Conservation (phyloP, 176 grass and related monocot genomes). For the Musa schizocarpa region DNA sequence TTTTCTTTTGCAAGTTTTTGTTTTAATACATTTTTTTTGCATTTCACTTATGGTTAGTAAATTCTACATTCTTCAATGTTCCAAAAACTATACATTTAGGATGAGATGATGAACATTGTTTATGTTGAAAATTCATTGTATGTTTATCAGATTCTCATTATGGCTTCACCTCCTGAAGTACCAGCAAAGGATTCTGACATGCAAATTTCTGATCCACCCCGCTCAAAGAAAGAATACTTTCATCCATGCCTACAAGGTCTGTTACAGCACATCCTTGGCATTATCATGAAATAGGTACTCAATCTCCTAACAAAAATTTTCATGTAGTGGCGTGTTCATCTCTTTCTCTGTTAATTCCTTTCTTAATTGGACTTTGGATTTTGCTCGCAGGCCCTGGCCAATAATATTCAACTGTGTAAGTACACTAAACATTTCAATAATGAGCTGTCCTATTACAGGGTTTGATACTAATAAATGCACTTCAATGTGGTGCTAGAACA, state of each 20-base stretch:
- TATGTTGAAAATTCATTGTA: not conserved
- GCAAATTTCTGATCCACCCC: slow-evolving; percentile 30
- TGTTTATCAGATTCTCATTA: slow-evolving; percentile 30
- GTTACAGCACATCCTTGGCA: slow-evolving; percentile 95
- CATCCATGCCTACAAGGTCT: slow-evolving; percentile 65
- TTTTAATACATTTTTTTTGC: no score
- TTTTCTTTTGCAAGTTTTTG: no score
- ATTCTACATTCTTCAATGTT: no score
- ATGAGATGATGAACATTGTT: not conserved
- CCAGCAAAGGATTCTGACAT: slow-evolving; percentile 16
- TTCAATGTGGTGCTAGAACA: not conserved
- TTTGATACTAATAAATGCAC: not conserved
- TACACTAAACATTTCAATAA: not conserved
- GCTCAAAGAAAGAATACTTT: slow-evolving; percentile 83
- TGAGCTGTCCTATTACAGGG: not conserved
- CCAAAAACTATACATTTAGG: not conserved
- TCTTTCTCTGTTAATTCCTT: not conserved
- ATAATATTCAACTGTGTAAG: slow-evolving; percentile 92
- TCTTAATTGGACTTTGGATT: slow-evolving; percentile 3
- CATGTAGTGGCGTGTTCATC: not conserved
- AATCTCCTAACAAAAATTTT: slow-evolving; percentile 1
- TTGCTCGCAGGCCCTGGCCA: slow-evolving; percentile 62
- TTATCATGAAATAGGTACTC: slow-evolving; percentile 88
- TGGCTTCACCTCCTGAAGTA: slow-evolving; percentile 56
- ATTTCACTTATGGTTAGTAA: no score